Evolutionary conservation across 352 stramenopile species (phyloP), one percentile per base, ranked within the genome.

Genomic region (Phytophthora pseudosyringae): DNA sequence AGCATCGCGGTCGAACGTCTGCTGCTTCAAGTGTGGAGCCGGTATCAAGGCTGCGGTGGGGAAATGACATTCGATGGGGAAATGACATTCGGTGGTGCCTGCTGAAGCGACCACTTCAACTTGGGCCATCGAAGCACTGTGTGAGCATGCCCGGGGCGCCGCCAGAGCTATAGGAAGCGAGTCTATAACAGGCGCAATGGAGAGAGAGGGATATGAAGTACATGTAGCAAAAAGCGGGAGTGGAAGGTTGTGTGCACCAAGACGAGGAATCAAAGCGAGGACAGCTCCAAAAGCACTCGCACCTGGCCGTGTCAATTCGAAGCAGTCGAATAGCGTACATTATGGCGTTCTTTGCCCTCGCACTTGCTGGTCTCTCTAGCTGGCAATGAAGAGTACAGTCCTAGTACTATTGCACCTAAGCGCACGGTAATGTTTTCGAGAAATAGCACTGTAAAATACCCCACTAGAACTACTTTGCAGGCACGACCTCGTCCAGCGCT

Each of bases 401-500:
- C 21, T 21, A 21, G 21, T 21, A 21, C 21, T 21, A 21, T 21
- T 21, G 21, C 21, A 21, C 21, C 21, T 21, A 21, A 21, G 21
- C 21, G 4, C 12, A 8, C 15, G 18, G 36, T 43, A 43, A 13
- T 43, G 36, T 21, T 11, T 13, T 13, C 39, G 31, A 45, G 16
- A 60, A 47, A 44, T 29, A 52, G 15, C 32, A 52, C 25, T 40
- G n/a, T 26, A 28, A 38, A 49, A 28, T 18, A 44, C 44, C 46
- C 32, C 10, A 21, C 6, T 35, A 33, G 26, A 33, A 33, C 56
- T 78, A 78, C 38, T 78, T 72, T 45, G 52, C 40, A 26, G 38
- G 50, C 18, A 69, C 48, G 39, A 92, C 75, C 47, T 86, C 69
- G 49, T 95, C 85, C 29, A 95, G 69, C 10, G 84, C 66, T 49